These are phyloP conservation scores for Solanum paucissectum DNA, from an alignment of 257 asterid genomes.

Conservation along the genomic window DNA sequence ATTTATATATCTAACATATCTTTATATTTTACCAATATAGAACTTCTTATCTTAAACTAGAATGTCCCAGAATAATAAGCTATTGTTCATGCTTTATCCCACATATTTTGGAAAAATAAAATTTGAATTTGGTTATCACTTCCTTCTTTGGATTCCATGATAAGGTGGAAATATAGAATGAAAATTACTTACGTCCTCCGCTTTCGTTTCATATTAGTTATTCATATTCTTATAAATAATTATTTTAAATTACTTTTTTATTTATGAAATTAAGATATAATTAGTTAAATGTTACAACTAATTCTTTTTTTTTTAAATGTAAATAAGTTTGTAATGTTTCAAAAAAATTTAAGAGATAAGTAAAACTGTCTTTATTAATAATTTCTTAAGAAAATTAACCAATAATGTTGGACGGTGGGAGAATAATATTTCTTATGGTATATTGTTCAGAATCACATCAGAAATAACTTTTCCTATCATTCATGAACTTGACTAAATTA, in stretches of 20 bases:
- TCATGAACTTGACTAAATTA: background rate
- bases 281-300: background rate
- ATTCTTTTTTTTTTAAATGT: background rate
- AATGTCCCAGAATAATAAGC: background rate
- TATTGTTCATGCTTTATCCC: background rate
- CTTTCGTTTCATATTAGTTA: background rate
- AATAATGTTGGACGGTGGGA: background rate
- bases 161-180: background rate
- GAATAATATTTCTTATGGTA: background rate
- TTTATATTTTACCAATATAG: no score
- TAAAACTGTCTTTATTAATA: background rate
- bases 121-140: background rate
- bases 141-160: background rate
- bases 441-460: background rate
- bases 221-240: background rate
- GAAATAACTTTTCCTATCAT: background rate
- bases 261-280: background rate
- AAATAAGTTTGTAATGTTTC: background rate
- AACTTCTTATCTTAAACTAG: no score
- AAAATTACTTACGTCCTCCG: background rate
- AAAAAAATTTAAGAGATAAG: rapidly evolving
- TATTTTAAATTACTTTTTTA: background rate
- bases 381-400: background rate
- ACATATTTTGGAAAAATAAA: background rate
- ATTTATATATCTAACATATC: no score